These are phyloP conservation scores for Epichloe glyceriae DNA, from an alignment of 2,329 filamentous ascomycete genomes.

Conservation along the genomic window DNA sequence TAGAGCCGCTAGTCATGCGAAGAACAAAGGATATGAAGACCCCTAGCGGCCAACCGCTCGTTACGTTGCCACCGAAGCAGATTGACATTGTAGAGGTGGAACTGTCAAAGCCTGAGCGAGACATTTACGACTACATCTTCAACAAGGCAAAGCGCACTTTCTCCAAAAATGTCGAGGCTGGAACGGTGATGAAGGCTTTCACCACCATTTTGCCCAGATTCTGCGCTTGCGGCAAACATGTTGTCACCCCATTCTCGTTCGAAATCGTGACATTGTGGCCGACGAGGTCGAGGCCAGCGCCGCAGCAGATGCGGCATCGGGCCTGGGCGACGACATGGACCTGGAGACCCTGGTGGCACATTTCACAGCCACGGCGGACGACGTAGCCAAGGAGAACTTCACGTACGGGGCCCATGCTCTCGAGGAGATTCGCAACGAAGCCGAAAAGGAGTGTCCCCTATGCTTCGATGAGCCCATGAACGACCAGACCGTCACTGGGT, in stretches of 20 bases:
- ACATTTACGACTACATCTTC: constrained; percentile 88
- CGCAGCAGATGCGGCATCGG: constrained; percentile 64
- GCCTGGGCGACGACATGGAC: constrained; percentile 92
- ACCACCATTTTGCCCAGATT: constrained; percentile 95
- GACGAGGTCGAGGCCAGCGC: constrained; percentile 73
- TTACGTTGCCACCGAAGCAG: constrained; percentile 67
- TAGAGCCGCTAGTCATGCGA: constrained; percentile 89
- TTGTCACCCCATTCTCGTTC: constrained; percentile 81
- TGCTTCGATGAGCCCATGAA: constrained; percentile 94
- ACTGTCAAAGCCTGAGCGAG: constrained; percentile 69
- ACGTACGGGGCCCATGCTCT: constrained; percentile 75
- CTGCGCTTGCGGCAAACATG: constrained; percentile 84
- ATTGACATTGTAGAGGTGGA: constrained; percentile 83
- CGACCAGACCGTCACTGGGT: constrained; percentile 85
- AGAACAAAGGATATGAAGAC: constrained; percentile 98
- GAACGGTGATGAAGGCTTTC: constrained; percentile 87
- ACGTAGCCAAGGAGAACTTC: constrained; percentile 47
- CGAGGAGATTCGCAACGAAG: constrained; percentile 81
- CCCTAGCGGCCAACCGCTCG: constrained; percentile 61
- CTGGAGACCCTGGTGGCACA: constrained; percentile 71
- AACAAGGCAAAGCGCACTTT: constrained; percentile 73
- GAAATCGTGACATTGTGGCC: constrained; percentile 70
- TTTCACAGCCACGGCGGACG: constrained; percentile 60
- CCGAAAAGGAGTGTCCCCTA: constrained; percentile 80
- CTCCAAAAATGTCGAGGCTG: constrained; percentile 74